A percentile compares a stretch with the other conserved stretches of the same genome.
Evolutionary conservation across 2,329 filamentous ascomycete species (phyloP).

Genomic region (Claviceps sorghi): DNA sequence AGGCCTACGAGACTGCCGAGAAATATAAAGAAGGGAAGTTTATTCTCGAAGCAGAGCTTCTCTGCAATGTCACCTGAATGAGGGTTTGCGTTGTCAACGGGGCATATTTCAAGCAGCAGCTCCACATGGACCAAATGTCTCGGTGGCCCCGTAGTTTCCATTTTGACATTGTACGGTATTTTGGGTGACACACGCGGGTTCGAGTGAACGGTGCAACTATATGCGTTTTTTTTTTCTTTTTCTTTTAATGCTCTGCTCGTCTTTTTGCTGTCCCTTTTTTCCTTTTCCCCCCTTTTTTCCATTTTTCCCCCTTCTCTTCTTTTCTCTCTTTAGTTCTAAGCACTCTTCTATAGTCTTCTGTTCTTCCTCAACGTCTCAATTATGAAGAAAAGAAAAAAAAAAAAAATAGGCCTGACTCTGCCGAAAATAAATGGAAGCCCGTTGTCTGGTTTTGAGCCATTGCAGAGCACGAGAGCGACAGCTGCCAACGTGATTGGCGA

Average conservation of each 20-base stretch:
- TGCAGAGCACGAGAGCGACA: not conserved
- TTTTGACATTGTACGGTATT: not conserved
- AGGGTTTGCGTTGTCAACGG: not conserved
- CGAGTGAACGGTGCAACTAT: not conserved
- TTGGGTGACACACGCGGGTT: not conserved
- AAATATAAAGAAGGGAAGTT: slow-evolving; percentile 99
- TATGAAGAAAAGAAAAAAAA: not conserved
- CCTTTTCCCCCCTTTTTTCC: too few relatives aligned
- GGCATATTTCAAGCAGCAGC: not conserved
- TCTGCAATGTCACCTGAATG: slow-evolving; percentile 55
- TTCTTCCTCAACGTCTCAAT: too few relatives aligned
- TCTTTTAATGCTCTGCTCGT: not conserved
- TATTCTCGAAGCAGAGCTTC: slow-evolving; percentile 81
- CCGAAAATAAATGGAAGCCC: not conserved
- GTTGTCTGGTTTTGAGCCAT: too few relatives aligned
- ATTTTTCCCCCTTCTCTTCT: too few relatives aligned
- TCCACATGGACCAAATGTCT: not conserved
- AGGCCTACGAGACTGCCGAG: slow-evolving; percentile 79
- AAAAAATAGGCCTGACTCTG: not conserved
- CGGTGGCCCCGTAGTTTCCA: not conserved
- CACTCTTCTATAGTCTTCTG: not conserved
- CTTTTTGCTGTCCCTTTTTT: too few relatives aligned
- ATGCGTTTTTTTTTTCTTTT: not conserved
- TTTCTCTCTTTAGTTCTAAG: too few relatives aligned
- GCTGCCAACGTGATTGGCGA: not conserved